These are phyloP conservation scores for Salix purpurea DNA, from an alignment of 345 rosid genomes.

Conservation along the genomic window DNA sequence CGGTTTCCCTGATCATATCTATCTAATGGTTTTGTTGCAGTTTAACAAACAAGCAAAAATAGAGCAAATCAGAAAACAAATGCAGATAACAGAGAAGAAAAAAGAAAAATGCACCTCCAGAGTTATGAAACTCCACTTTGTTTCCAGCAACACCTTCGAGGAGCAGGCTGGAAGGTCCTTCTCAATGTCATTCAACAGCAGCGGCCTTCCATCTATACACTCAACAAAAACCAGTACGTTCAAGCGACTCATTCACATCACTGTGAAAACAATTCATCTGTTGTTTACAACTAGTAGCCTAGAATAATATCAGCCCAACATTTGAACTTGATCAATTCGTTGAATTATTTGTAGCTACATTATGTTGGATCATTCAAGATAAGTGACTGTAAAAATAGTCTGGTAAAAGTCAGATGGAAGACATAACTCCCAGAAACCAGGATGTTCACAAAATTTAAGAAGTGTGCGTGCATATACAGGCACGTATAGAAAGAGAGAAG, in stretches of 20 bases:
- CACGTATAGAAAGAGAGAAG: not conserved
- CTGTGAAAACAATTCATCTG: not conserved
- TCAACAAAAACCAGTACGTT: not conserved
- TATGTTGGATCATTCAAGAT: not conserved
- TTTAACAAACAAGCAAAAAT: not conserved
- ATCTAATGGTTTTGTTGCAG: no score
- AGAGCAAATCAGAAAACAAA: not conserved
- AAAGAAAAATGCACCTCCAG: conserved; percentile 48
- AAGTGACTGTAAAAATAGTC: not conserved
- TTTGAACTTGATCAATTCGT: not conserved
- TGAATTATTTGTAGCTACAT: not conserved
- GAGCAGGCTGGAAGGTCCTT: conserved; percentile 65
- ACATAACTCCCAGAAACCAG: not conserved
- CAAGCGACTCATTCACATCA: not conserved
- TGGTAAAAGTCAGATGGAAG: not conserved
- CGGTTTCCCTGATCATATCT: no score
- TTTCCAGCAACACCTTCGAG: conserved; percentile 45
- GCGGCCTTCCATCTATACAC: conserved; percentile 53
- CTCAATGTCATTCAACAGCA: conserved; percentile 58
- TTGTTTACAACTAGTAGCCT: no score
- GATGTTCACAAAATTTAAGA: not conserved
- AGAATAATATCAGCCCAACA: not conserved
- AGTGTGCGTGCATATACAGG: not conserved
- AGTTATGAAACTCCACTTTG: conserved; percentile 87
- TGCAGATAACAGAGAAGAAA: not conserved